Base-by-base conservation (phyloP, 768 basidiomycete genomes). In the Phylloporus scabripes region DNA sequence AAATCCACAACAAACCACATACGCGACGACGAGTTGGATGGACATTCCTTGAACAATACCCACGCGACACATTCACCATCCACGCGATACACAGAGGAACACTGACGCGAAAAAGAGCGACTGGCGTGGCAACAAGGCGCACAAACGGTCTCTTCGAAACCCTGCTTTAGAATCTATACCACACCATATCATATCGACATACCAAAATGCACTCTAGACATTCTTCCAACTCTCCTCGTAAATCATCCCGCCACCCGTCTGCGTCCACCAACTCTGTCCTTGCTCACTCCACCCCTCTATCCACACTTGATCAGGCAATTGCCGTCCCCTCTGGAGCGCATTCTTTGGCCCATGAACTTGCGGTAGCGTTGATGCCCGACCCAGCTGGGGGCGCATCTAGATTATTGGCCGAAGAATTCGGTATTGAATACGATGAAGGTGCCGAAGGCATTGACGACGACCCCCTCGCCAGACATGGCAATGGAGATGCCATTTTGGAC, bases 401-500 rank as follows among this genome's bases (percentile, higher is more conserved):
- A 64, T 66, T 90, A 28, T 74, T 92, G 5, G 87, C 87, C 11
- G 90, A 92, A 67, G 91, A 92, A 66, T 88, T 92, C 54, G 90
- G 90, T 9, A 84, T 92, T 53, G 90, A 92, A 61, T 91, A 87
- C 55, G 90, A 92, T 53, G 87, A 90, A 62, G 88, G 86, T 39
- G 86, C 85, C 24, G 87, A 90, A 68, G 87, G 85, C 33, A 87
- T 85, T 48, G 89, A 78, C 49, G 64, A 61, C 29, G 53, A 52
- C 39, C 55, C 52, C 26, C 55, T 64, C 20, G 68, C 44, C n/a
- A 42, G 38, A 34, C 60, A 60, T 31, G 23, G 70, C 52, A 56
- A 61, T 24, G 63, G 67, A 33, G 52, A 61, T 3, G 53, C 54
- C 14, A 38, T 63, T 17, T 54, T 66, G 7, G 66, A 70, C 18